Conservation (phyloP, 176 grass and related monocot genomes). For the Oryza longistaminata region DNA sequence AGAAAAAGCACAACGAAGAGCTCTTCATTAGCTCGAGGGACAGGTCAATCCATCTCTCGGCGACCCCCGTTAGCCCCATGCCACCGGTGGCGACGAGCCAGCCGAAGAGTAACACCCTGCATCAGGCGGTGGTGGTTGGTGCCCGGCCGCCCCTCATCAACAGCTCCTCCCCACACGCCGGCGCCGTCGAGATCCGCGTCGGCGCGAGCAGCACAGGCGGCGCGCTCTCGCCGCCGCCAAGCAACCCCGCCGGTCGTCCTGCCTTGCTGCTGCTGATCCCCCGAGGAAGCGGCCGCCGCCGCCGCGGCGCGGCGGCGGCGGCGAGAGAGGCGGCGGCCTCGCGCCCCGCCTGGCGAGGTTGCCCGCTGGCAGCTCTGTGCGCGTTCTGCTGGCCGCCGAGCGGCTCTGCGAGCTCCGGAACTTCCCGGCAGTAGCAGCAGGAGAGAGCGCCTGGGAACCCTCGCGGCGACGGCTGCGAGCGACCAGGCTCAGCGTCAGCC, state of each 20-base stretch:
- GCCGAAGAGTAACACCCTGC: background rate
- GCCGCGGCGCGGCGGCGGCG: background rate
- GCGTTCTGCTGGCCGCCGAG: conserved; percentile 76
- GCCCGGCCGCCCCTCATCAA: background rate
- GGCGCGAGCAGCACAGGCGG: background rate
- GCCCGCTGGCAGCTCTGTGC: conserved; percentile 67
- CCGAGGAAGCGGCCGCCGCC: background rate
- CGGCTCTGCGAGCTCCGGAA: conserved; percentile 68
- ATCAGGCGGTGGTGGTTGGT: background rate
- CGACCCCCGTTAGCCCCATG: background rate
- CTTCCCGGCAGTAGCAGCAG: conserved; percentile 76
- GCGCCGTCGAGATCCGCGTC: background rate
- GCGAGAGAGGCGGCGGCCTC: conserved; percentile 29
- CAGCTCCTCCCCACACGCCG: conserved; percentile 21
- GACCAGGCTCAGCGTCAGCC: conserved; percentile 62
- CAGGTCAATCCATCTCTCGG: conserved; percentile 61
- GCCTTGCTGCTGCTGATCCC: background rate
- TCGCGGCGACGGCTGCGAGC: conserved; percentile 56
- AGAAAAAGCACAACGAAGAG: too few relatives aligned
- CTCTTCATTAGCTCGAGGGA: conserved; percentile 60
- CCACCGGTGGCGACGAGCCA: background rate
- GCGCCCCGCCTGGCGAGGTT: conserved; percentile 56
- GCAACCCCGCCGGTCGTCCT: background rate
- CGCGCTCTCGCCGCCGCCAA: background rate
- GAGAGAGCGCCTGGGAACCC: conserved; percentile 54